Percentiles rank a stretch among this genome's conserved stretches.
Evolutionary conservation across 257 asterid genomes (phyloP).

Genomic region (Capsicum baccatum): DNA sequence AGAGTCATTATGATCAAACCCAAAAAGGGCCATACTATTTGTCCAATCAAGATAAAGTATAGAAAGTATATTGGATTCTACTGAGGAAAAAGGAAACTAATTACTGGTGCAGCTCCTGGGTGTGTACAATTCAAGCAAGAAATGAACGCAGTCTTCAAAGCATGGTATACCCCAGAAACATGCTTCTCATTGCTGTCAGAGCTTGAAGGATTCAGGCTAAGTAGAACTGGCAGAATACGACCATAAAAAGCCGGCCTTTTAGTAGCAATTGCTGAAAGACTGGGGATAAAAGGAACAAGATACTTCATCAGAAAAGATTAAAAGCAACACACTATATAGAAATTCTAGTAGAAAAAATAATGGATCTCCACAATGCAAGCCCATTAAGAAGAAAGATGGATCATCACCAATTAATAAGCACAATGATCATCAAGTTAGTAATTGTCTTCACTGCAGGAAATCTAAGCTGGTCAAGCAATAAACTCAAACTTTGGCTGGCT

Average conservation of each 20-base stretch:
- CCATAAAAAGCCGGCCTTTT: slow-evolving; percentile 98
- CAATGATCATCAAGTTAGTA: slow-evolving; percentile 74
- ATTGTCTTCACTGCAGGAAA: slow-evolving; percentile 76
- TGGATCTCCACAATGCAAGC: slow-evolving; percentile 15
- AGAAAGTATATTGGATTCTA: slow-evolving; percentile 15
- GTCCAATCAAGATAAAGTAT: background rate
- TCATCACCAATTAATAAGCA: slow-evolving; percentile 77
- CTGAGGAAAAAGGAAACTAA: slow-evolving; percentile 32
- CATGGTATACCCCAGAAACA: slow-evolving; percentile 74
- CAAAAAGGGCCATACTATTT: slow-evolving; percentile 2
- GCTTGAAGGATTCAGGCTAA: slow-evolving; percentile 77
- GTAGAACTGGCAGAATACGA: slow-evolving; percentile 92
- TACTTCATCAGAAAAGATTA: slow-evolving; percentile 23
- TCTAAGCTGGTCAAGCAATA: slow-evolving; percentile 90
- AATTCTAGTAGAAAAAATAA: background rate
- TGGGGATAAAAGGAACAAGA: slow-evolving; percentile 37
- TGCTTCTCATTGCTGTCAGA: slow-evolving; percentile 67
- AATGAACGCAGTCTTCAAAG: slow-evolving; percentile 87
- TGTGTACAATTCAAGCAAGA: slow-evolving; percentile 90
- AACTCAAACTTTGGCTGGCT: slow-evolving; percentile 84
- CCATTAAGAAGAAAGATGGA: background rate
- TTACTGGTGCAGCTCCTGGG: slow-evolving; percentile 99
- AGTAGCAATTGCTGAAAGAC: slow-evolving; percentile 91
- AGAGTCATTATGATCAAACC: background rate
- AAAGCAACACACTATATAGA: slow-evolving; percentile 33